A percentile compares a stretch with the other conserved stretches of the same genome.
Evolutionary conservation across 208 protist species (phyloP).

Genomic region (Leishmania arabica): DNA sequence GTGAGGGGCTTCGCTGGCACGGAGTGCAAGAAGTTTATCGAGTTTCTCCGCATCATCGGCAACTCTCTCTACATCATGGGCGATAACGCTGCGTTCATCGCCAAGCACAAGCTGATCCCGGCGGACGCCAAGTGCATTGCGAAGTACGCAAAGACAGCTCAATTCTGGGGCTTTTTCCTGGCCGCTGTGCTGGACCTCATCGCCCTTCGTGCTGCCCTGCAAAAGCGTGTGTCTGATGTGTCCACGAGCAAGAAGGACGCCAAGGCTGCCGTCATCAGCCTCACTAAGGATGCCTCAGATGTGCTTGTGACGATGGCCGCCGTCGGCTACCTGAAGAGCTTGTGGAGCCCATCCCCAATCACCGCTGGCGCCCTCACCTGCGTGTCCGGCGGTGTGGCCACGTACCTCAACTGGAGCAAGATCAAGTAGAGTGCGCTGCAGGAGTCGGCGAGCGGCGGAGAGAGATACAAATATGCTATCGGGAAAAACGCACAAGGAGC

Average conservation of each 20-base stretch:
- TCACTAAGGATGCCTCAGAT: constrained; percentile 85
- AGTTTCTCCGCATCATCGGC: constrained; percentile 82
- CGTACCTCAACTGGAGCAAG: constrained; percentile 92
- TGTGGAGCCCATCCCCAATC: constrained; percentile 73
- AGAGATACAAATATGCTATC: neutral
- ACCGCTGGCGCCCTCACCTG: constrained; percentile 76
- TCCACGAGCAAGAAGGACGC: constrained; percentile 69
- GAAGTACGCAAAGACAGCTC: constrained; percentile 74
- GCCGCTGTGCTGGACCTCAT: constrained; percentile 87
- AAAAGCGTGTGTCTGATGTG: constrained; percentile 57
- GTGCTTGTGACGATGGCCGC: constrained; percentile 82
- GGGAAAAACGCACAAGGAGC: neutral
- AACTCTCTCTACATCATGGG: constrained; percentile 91
- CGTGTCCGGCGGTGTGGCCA: constrained; percentile 87
- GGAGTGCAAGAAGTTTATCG: constrained; percentile 69
- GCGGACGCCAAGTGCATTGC: constrained; percentile 54
- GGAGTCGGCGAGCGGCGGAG: neutral
- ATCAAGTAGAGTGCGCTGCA: constrained; percentile 48
- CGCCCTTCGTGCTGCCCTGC: constrained; percentile 57
- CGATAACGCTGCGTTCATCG: constrained; percentile 88
- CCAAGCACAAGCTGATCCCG: constrained; percentile 75
- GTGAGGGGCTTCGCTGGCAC: constrained; percentile 47
- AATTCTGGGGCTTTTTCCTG: constrained; percentile 94
- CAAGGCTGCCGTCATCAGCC: constrained; percentile 73
- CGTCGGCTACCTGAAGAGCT: constrained; percentile 75